These are phyloP conservation scores for Aplosporella prunicola DNA, from an alignment of 2,329 filamentous ascomycete species.

Conservation along the genomic window DNA sequence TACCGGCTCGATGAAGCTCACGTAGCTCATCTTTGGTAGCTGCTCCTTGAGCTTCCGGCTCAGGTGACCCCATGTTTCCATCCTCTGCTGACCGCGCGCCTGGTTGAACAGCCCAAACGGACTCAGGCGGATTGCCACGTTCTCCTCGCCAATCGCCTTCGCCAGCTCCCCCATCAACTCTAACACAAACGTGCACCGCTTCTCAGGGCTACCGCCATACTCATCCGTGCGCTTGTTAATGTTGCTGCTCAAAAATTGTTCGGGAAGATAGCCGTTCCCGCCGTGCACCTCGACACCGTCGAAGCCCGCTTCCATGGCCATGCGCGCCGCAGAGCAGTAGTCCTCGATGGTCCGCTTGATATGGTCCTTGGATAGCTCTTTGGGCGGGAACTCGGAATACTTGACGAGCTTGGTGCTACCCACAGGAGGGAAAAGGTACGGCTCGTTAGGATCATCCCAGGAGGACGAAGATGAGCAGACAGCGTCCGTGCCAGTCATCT, in stretches of 20 bases:
- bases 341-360: slow-evolving; percentile 34
- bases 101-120: slow-evolving; percentile 44
- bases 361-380: slow-evolving; percentile 34
- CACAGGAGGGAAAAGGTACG: slow-evolving; percentile 31
- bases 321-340: slow-evolving; percentile 38
- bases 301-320: slow-evolving; percentile 47
- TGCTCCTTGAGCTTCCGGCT: slow-evolving; percentile 39
- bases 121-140: slow-evolving; percentile 24
- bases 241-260: slow-evolving; percentile 44
- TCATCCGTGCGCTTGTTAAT: slow-evolving; percentile 42
- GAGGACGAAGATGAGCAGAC: slow-evolving; percentile 35
- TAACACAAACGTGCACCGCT: slow-evolving; percentile 46
- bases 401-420: slow-evolving; percentile 25
- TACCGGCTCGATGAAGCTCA: slow-evolving; percentile 47
- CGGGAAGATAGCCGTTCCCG: slow-evolving; percentile 43
- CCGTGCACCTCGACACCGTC: slow-evolving; percentile 44
- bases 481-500: slow-evolving; percentile 30
- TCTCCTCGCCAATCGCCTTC: slow-evolving; percentile 25
- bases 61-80: slow-evolving; percentile 46
- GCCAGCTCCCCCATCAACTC: slow-evolving; percentile 38
- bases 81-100: slow-evolving; percentile 39
- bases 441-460: slow-evolving; percentile 37
- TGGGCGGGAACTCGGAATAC: slow-evolving; percentile 26
- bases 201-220: slow-evolving; percentile 43
- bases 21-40: slow-evolving; percentile 40